phyloP scores from a whole-genome alignment of 75 land plant species.

The Ceratopteris richardii region DNA sequence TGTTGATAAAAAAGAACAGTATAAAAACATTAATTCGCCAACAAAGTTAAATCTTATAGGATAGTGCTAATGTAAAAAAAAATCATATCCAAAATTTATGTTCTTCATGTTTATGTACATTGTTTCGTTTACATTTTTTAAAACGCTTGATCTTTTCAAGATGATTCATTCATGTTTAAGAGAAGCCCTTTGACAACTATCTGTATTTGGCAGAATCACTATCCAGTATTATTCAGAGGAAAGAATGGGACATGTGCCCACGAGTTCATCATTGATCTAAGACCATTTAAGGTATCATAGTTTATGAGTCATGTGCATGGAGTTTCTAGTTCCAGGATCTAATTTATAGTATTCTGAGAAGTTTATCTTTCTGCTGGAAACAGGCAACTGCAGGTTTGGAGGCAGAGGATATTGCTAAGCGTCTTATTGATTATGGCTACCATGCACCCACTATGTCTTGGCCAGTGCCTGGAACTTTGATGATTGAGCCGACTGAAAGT shows the following conservation, averaged over 20 bases:
- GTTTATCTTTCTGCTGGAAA: too few relatives aligned
- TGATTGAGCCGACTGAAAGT: slow-evolving; percentile 99
- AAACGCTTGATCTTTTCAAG: too few relatives aligned
- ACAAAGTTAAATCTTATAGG: too few relatives aligned
- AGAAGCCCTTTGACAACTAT: too few relatives aligned
- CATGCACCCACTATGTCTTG: slow-evolving; percentile 99
- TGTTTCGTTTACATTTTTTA: too few relatives aligned
- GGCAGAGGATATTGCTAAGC: slow-evolving; percentile 98
- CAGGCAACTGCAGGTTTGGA: slow-evolving; percentile 94
- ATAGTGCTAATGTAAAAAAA: too few relatives aligned
- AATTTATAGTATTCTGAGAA: too few relatives aligned
- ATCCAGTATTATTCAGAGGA: slow-evolving; percentile 93
- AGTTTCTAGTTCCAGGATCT: not conserved
- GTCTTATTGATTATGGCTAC: slow-evolving; percentile 98
- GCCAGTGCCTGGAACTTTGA: slow-evolving; percentile 97
- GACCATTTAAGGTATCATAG: slow-evolving; percentile 76
- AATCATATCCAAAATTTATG: too few relatives aligned
- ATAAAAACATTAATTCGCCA: too few relatives aligned
- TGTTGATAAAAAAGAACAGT: too few relatives aligned
- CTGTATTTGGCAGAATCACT: slow-evolving; percentile 50
- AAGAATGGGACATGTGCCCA: slow-evolving; percentile 98
- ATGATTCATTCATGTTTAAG: too few relatives aligned
- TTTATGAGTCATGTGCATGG: not conserved
- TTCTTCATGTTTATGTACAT: too few relatives aligned
- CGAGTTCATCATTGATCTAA: slow-evolving; percentile 89